Conservation (phyloP, 2,329 filamentous ascomycete genomes). For the Penicillium sp. region DNA sequence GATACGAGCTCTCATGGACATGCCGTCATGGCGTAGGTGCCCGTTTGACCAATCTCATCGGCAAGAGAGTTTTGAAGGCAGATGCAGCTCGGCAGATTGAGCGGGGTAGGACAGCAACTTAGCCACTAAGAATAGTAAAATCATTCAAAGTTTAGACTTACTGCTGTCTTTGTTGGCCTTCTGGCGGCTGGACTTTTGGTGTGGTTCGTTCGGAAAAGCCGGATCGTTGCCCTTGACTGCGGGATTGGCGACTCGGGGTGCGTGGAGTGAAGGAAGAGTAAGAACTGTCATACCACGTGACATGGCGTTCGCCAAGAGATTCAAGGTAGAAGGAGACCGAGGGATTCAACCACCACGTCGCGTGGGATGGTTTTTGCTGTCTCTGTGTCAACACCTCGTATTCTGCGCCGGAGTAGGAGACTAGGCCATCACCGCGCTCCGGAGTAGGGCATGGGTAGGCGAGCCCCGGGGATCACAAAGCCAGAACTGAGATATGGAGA, state of each 20-base stretch:
- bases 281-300: neutral
- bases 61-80: neutral
- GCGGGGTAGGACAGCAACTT: neutral
- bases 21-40: conserved; percentile 8
- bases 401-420: neutral
- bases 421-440: neutral
- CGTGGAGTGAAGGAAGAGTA: neutral
- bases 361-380: neutral
- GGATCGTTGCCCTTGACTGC: neutral
- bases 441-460: neutral
- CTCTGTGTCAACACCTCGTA: neutral
- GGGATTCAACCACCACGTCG: neutral
- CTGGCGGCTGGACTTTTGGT: neutral
- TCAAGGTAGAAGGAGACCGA: neutral
- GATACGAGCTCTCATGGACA: conserved; percentile 7
- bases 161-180: neutral
- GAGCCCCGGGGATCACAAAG: conserved; percentile 3
- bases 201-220: neutral
- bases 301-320: neutral
- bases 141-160: neutral
- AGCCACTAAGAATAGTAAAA: neutral
- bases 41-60: neutral
- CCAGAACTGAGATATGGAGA: neutral
- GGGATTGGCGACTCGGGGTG: neutral
- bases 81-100: conserved; percentile 4